A percentile compares a stretch with the other conserved stretches of the same genome.
Conservation (phyloP, 257 asterid species). For the Primulina huaijiensis region DNA sequence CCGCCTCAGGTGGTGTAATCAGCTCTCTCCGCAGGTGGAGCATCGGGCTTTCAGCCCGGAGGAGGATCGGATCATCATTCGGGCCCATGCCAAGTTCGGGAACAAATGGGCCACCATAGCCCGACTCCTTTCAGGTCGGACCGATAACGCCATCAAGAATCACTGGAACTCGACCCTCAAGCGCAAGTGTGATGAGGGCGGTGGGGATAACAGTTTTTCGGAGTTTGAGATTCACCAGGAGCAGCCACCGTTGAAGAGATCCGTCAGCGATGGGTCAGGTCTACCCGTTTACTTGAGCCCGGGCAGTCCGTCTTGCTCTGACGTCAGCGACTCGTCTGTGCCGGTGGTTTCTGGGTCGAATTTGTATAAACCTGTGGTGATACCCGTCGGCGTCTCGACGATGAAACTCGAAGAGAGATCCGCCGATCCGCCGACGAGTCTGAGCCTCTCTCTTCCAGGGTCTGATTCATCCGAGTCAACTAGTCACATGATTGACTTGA, state of each 20-base stretch:
- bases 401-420: constrained; percentile 27
- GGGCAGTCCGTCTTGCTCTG: constrained; percentile 63
- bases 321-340: constrained; percentile 44
- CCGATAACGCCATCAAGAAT: constrained; percentile 54
- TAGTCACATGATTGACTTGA: constrained; percentile 22
- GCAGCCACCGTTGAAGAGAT: constrained; percentile 52
- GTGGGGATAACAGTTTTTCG: constrained; percentile 14
- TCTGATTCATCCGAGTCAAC: constrained; percentile 29
- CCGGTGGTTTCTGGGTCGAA: constrained; percentile 31
- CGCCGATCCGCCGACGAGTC: constrained; percentile 49
- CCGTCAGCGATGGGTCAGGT: constrained; percentile 58
- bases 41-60: constrained; percentile 39
- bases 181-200: constrained; percentile 48
- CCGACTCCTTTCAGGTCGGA: constrained; percentile 42
- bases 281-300: constrained; percentile 39
- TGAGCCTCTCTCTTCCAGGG: constrained; percentile 64
- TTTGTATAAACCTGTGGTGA: constrained; percentile 43
- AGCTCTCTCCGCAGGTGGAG: constrained; percentile 46
- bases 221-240: constrained; percentile 24
- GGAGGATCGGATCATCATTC: constrained; percentile 41
- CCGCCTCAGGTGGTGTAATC: constrained; percentile 52
- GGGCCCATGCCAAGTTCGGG: constrained; percentile 45
- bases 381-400: constrained; percentile 31
- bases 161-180: constrained; percentile 63
- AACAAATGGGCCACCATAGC: constrained; percentile 58